A percentile compares a stretch with the other conserved stretches of the same genome.
These are phyloP conservation scores for Penicillium sp. DNA, from an alignment of 2,329 filamentous ascomycete genomes.

Conservation along the genomic window DNA sequence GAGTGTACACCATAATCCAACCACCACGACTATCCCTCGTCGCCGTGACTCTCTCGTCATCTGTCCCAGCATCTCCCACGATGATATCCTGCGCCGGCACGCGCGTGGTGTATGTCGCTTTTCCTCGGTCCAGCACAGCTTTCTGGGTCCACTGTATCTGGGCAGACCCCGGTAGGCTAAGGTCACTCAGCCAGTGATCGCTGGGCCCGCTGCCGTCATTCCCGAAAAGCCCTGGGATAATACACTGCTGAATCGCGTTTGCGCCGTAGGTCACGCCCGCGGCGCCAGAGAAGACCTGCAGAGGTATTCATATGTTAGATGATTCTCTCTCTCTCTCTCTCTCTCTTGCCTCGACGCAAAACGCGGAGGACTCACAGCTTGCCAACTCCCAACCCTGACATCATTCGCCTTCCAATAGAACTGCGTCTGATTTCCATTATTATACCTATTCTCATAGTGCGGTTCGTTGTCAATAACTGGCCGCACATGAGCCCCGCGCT, in stretches of 20 bases:
- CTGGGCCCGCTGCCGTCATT: slow-evolving; percentile 4
- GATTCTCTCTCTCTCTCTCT: too few species aligned
- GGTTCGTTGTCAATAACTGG: slow-evolving; percentile 16
- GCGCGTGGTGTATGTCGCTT: background rate
- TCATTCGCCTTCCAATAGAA: slow-evolving; percentile 17
- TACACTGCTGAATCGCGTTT: slow-evolving; percentile 5
- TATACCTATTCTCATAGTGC: slow-evolving; percentile 17
- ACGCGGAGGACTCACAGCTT: slow-evolving; percentile 4
- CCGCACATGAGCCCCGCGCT: background rate
- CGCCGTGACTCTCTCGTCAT: slow-evolving; percentile 9
- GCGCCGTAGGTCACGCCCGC: slow-evolving; percentile 14
- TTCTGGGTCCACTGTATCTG: slow-evolving; percentile 16
- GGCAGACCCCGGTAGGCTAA: slow-evolving; percentile 4
- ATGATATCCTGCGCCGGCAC: slow-evolving; percentile 14
- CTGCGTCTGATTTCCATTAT: background rate
- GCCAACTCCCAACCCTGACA: slow-evolving; percentile 16
- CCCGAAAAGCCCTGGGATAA: slow-evolving; percentile 3
- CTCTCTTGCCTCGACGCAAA: too few species aligned
- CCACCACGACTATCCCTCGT: background rate
- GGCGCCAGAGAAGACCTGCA: slow-evolving; percentile 16
- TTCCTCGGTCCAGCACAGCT: slow-evolving; percentile 9
- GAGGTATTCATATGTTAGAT: too few species aligned
- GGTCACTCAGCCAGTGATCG: slow-evolving; percentile 1
- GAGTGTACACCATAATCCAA: slow-evolving; percentile 15
- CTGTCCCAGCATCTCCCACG: slow-evolving; percentile 4